Base-by-base conservation (phyloP, 352 stramenopile genomes). In the Globisporangium paroecandrum region DNA sequence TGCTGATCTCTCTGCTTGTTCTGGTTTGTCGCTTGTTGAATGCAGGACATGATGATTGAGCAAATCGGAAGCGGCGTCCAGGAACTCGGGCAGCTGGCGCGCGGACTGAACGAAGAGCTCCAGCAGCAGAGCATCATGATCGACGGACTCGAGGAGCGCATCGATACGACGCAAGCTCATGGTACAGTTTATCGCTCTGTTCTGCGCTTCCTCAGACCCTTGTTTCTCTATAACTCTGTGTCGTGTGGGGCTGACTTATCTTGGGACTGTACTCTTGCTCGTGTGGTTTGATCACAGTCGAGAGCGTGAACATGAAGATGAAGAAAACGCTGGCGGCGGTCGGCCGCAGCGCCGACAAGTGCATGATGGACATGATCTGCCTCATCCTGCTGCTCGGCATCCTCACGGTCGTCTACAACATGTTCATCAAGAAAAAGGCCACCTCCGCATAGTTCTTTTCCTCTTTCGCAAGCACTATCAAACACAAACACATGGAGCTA, bases 301-400 rank as follows among this genome's bases (percentile, higher is more conserved):
- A 94, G 70, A 93, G 74, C 41, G 81, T 95, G 49, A 93, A 95
- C 66, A 77, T 77, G 51, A 94, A 94, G 72, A 95, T 95, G 84
- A 91, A 91, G 73, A 85, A 91, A 58, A 93, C 86, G 38, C 78
- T 94, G 1, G 69, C 78, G 38, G 82, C 90, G 55, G 74, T 93
- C 18, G 85, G 86, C 13, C 83, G 88, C 32, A 88, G 86, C 25
- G 78, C 74, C 25, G 86, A 94, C 73, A 94, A 93, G 68, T 94
- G 85, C 76, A 95, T 94, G 83, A 94, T 94, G 86, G 85, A 94
- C 66, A 91, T 95, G 81, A 95, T 95, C 71, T 95, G 88, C 56
- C 81, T 95, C 58, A 89, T 95, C 66, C 62, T 95, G 54, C 74
- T 95, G 63, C 84, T 94, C 36, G 85, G 86, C 49, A 90, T 96